These are phyloP conservation scores for Didymella arachidicola DNA, from an alignment of 2,329 filamentous ascomycete genomes.

Conservation along the genomic window DNA sequence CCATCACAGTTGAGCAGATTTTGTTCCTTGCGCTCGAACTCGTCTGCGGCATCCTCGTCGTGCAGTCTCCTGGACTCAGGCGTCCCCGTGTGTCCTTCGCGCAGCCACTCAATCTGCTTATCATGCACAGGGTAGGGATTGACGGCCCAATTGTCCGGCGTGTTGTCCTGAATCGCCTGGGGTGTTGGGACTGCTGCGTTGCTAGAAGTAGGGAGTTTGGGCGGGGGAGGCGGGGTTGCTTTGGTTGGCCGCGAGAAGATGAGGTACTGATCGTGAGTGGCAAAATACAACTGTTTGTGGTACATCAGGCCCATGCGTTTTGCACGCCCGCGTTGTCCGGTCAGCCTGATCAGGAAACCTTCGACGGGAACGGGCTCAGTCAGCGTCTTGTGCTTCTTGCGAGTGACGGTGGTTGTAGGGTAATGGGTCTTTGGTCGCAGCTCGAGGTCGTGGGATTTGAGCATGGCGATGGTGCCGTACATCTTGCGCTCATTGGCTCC, in stretches of 20 bases:
- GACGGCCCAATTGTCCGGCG: constrained; percentile 68
- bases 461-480: constrained; percentile 74
- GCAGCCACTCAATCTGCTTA: constrained; percentile 65
- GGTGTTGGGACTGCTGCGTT: constrained; percentile 61
- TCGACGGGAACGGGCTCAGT: constrained; percentile 69
- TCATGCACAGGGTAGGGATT: constrained; percentile 67
- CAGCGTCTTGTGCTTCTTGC: constrained; percentile 52
- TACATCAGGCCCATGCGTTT: constrained; percentile 67
- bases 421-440: constrained; percentile 71
- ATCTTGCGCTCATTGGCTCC: constrained; percentile 71
- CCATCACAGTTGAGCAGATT: constrained; percentile 68
- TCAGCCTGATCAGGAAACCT: constrained; percentile 71
- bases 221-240: constrained; percentile 65
- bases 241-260: constrained; percentile 68
- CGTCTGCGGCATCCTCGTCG: constrained; percentile 67
- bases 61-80: constrained; percentile 57
- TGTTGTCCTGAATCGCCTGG: constrained; percentile 62
- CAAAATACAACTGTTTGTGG: constrained; percentile 72
- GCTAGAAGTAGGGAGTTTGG: constrained; percentile 57
- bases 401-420: constrained; percentile 58
- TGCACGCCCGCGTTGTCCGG: constrained; percentile 67
- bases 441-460: constrained; percentile 71
- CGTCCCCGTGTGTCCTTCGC: constrained; percentile 52
- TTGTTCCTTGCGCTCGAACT: constrained; percentile 65
- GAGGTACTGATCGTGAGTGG: constrained; percentile 68